Evolutionary conservation across 805 yeast genomes (phyloP), one percentile per base, ranked within the genome.

Genomic region (Kodamaea leandrae): DNA sequence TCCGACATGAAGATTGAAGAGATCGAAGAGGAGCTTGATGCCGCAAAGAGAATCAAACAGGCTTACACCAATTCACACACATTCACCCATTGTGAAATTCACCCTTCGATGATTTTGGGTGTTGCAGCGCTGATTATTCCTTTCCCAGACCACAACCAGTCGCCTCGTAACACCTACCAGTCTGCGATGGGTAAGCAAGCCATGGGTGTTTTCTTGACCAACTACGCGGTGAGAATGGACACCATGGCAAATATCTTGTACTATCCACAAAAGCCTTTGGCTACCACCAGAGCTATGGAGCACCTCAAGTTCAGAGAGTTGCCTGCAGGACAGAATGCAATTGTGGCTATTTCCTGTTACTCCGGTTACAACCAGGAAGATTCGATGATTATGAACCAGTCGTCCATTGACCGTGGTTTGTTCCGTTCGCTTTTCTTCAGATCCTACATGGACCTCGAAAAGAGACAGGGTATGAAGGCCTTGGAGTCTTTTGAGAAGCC

Each of bases 171-270:
- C 62, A 93, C 99, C 3, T 93, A 93, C 67, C 99, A 93, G 72
- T 90, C 96, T 62, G 99, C 99, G 49, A 93, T 93, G 99, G 99
- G 99, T 80, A 93, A 93, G 68, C 99, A 93, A 71, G 99, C 99
- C 43, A 93, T 93, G 99, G 99, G 99, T 61, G 98, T 93, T 7
- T 91, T 86, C 65, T 76, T 91, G 56, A 93, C 99, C 4, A 93
- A 93, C 60, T 93, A 91, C 64, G 78, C 83, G 44, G 96, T 91
- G 39, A 86, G 99, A 70, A 93, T 93, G 99, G 99, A 93, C 66
- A 93, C 99, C 1, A 93, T 93, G 99, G 97, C 99, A 7, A 93
- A 93, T 60, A 91, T 93, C 54, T 74, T 93, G 52, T 93, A 93
- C 61, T 93, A 93, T 60, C 99, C 99, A 29, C 99, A 93, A 63